Conservation (phyloP, 306 rosid genomes). For the Oxytropis ochrocephala region DNA sequence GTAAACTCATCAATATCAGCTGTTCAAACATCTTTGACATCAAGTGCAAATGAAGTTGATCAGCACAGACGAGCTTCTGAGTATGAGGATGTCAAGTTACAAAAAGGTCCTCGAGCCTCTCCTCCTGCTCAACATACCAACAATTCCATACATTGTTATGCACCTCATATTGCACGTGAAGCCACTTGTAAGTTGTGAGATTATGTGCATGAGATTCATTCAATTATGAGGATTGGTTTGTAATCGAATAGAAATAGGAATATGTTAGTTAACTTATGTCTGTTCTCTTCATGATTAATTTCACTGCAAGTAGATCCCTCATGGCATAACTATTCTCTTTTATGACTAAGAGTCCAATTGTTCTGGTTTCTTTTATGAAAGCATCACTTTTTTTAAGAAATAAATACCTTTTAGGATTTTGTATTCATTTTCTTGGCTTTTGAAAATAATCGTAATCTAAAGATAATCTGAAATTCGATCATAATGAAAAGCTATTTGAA, state of each 20-base stretch:
- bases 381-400: too few species aligned
- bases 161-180: conserved; percentile 31
- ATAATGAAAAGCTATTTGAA: too few species aligned
- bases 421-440: too few species aligned
- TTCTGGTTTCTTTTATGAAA: too few species aligned
- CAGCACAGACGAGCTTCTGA: conserved; percentile 31
- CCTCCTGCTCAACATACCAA: conserved; percentile 25
- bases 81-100: conserved; percentile 43
- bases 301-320: background rate
- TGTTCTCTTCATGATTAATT: background rate
- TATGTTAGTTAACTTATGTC: background rate
- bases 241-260: background rate
- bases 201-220: background rate
- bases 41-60: conserved; percentile 31
- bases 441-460: too few species aligned
- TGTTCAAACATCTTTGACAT: conserved; percentile 35
- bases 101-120: conserved; percentile 24
- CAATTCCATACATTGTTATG: conserved; percentile 24
- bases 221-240: background rate
- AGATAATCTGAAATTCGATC: too few species aligned
- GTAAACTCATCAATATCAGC: conserved; percentile 28
- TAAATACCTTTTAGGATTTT: too few species aligned
- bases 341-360: too few species aligned
- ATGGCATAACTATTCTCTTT: background rate
- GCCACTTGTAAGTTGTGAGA: conserved; percentile 34